Evolutionary conservation across 371 early-diverging fungal genomes (phyloP).

Genomic region (Coemansia sp.): DNA sequence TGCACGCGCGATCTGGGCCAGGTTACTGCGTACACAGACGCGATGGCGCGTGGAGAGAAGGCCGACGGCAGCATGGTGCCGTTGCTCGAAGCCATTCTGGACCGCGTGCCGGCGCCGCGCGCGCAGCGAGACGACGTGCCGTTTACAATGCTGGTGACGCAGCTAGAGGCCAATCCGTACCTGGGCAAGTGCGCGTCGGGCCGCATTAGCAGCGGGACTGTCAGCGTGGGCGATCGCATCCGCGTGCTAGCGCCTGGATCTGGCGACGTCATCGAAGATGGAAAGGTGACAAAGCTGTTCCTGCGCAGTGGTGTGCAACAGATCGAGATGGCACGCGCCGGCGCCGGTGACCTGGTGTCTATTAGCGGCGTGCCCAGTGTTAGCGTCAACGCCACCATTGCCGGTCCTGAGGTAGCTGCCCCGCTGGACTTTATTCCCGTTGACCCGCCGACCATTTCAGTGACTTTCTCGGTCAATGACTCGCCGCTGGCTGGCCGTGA

Average conservation of each 20-base stretch:
- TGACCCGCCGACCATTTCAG: slow-evolving; percentile 79
- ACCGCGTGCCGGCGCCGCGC: slow-evolving; percentile 62
- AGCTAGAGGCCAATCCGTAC: slow-evolving; percentile 73
- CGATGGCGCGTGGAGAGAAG: slow-evolving; percentile 9
- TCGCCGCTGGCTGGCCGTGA: slow-evolving; percentile 78
- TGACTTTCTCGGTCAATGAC: slow-evolving; percentile 77
- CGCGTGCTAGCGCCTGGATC: slow-evolving; percentile 62
- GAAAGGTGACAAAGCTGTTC: slow-evolving; percentile 69
- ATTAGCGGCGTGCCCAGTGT: slow-evolving; percentile 69
- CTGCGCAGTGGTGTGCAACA: slow-evolving; percentile 68
- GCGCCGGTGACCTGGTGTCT: slow-evolving; percentile 80
- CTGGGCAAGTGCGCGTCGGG: slow-evolving; percentile 78
- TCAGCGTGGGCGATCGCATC: slow-evolving; percentile 68
- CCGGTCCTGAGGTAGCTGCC: slow-evolving; percentile 56
- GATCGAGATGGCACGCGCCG: slow-evolving; percentile 67
- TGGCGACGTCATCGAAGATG: slow-evolving; percentile 60
- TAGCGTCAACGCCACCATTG: slow-evolving; percentile 74
- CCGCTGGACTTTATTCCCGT: slow-evolving; percentile 69
- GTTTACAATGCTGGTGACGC: slow-evolving; percentile 79
- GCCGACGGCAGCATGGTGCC: slow-evolving; percentile 57
- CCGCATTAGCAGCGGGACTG: slow-evolving; percentile 62
- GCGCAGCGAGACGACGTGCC: slow-evolving; percentile 56
- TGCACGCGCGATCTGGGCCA: slow-evolving; percentile 56
- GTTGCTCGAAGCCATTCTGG: slow-evolving; percentile 67
- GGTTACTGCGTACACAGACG: slow-evolving; percentile 37